Conservation (phyloP, 169 alveolate genomes). For the Plasmodium chabaudi region DNA sequence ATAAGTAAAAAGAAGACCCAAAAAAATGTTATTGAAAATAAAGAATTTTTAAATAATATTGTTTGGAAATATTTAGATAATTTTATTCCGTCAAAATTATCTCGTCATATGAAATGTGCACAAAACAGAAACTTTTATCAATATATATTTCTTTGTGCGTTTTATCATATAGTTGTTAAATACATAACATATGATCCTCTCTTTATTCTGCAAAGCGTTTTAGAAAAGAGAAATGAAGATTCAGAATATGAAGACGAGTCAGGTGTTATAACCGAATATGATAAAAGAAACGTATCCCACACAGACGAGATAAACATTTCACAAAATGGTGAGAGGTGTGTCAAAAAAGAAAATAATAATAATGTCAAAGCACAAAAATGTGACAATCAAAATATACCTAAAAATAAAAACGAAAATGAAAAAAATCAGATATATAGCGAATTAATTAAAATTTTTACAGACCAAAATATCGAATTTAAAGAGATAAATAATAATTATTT, state of each 20-base stretch:
- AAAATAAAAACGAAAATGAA: too few species aligned
- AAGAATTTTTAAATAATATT: slow-evolving; percentile 24
- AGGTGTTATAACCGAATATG: too few species aligned
- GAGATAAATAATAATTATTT: slow-evolving; percentile 25
- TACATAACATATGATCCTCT: slow-evolving; percentile 28
- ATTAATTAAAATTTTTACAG: neutral
- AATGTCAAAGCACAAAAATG: too few species aligned
- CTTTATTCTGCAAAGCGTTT: slow-evolving; percentile 12
- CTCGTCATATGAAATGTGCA: slow-evolving; percentile 41
- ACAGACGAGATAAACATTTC: neutral
- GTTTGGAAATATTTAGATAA: slow-evolving; percentile 44
- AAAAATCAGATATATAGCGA: neutral
- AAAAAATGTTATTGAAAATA: slow-evolving; percentile 29
- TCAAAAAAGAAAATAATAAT: neutral
- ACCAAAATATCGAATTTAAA: slow-evolving; percentile 17
- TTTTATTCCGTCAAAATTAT: slow-evolving; percentile 20
- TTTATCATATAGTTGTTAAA: slow-evolving; percentile 42
- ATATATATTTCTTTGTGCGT: slow-evolving; percentile 42
- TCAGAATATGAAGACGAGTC: neutral
- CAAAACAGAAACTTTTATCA: slow-evolving; percentile 38
- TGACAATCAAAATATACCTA: too few species aligned
- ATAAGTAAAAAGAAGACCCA: slow-evolving; percentile 33
- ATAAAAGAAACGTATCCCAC: neutral
- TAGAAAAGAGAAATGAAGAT: neutral
- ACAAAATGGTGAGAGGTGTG: neutral